These are phyloP conservation scores for Aspergillus oerlinghausenensis DNA, from an alignment of 2,329 filamentous ascomycete species.

Conservation along the genomic window DNA sequence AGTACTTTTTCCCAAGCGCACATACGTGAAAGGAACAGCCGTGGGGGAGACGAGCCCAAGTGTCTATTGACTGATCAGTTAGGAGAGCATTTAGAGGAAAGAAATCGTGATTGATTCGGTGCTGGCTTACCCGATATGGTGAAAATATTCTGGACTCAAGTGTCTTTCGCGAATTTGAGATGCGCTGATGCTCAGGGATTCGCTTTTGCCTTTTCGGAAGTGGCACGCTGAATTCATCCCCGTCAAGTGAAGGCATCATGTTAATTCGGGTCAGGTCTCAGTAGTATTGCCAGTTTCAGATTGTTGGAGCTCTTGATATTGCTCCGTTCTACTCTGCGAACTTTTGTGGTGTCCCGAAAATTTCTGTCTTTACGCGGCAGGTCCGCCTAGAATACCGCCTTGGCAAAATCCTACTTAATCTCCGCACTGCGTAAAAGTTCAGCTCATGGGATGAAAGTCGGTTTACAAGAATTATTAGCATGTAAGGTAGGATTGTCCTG, in stretches of 20 bases:
- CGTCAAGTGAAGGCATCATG: slow-evolving; percentile 44
- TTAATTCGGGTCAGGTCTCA: neutral
- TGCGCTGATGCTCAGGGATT: slow-evolving; percentile 30
- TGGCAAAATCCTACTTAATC: neutral
- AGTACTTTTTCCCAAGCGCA: slow-evolving; percentile 86
- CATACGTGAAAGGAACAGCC: slow-evolving; percentile 78
- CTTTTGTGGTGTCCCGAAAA: slow-evolving; percentile 1
- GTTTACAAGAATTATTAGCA: neutral
- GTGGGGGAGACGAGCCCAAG: slow-evolving; percentile 92
- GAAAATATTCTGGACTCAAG: slow-evolving; percentile 79
- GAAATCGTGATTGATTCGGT: neutral
- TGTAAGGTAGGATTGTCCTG: neutral
- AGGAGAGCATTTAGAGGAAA: neutral
- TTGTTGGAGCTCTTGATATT: slow-evolving; percentile 1
- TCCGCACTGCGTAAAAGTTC: too few relatives aligned
- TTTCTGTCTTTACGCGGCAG: neutral
- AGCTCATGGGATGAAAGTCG: neutral
- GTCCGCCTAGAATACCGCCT: slow-evolving; percentile 1
- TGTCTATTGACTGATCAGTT: slow-evolving; percentile 54
- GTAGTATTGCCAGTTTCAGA: neutral
- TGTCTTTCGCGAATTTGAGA: slow-evolving; percentile 37
- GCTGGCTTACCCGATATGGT: slow-evolving; percentile 69
- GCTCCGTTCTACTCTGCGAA: neutral
- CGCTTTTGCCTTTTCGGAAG: slow-evolving; percentile 74
- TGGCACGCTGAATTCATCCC: slow-evolving; percentile 57